phyloP scores from a whole-genome alignment of 768 basidiomycete species.

The Psilocybe cyanescens region DNA sequence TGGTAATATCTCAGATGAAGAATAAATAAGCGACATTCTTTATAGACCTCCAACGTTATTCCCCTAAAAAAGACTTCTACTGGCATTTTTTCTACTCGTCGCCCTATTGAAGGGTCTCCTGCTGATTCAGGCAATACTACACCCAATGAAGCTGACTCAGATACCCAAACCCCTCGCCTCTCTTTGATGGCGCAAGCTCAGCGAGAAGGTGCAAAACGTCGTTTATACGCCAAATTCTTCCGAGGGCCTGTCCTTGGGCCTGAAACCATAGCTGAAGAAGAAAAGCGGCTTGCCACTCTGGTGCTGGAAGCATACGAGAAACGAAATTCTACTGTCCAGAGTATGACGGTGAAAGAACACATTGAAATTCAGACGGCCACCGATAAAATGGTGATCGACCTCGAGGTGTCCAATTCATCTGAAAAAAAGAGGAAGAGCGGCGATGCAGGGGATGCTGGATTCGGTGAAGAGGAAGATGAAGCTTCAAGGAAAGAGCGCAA shows the following conservation, averaged over 20 bases:
- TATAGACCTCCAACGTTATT: slow-evolving; percentile 16
- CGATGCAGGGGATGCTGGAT: neutral
- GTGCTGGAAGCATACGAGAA: slow-evolving; percentile 20
- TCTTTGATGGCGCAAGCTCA: slow-evolving; percentile 70
- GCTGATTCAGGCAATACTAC: slow-evolving; percentile 49
- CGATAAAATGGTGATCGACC: slow-evolving; percentile 17
- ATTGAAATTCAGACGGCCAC: slow-evolving; percentile 21
- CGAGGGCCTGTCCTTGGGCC: slow-evolving; percentile 73
- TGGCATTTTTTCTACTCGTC: slow-evolving; percentile 76
- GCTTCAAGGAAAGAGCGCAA: slow-evolving; percentile 19
- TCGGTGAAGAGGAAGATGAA: slow-evolving; percentile 10
- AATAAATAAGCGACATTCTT: neutral
- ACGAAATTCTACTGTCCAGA: slow-evolving; percentile 14
- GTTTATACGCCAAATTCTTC: slow-evolving; percentile 82
- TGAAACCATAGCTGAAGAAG: slow-evolving; percentile 31
- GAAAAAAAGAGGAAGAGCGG: slow-evolving; percentile 12
- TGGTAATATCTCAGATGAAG: neutral
- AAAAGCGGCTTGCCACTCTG: slow-evolving; percentile 16
- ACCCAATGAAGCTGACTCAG: slow-evolving; percentile 31
- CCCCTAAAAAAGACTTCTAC: slow-evolving; percentile 65
- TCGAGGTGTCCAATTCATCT: slow-evolving; percentile 21
- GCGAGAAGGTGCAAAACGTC: slow-evolving; percentile 74
- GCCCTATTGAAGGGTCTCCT: slow-evolving; percentile 55
- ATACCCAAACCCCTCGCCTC: slow-evolving; percentile 34
- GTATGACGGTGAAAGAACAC: slow-evolving; percentile 18